Evolutionary conservation across 2,329 filamentous ascomycete genomes (phyloP), one percentile per base, ranked within the genome.

Genomic region (Trichoderma atrobrunneum): DNA sequence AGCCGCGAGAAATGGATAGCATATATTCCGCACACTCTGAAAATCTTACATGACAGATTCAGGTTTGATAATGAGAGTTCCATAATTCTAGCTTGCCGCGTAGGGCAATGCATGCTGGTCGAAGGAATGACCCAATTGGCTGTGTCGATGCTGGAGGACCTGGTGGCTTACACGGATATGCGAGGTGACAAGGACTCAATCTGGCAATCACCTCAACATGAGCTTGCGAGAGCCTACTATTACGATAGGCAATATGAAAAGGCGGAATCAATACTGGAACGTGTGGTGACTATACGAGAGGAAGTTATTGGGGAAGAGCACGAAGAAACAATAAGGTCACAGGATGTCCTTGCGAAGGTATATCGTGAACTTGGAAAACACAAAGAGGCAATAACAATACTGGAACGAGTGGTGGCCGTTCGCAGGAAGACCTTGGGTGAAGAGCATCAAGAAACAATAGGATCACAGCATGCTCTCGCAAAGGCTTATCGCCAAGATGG

Each of bases 131-230:
- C 30, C 10, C 16, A 43, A 12, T 54, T 68, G 14, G 64, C 70
- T 24, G 56, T 73, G 7, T 26, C 59, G 26, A 5, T 73, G 21
- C 39, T 73, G 7, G 66, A 71, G 32, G 3, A 43, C 24, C 18
- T 71, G 18, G 59, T 71, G 34, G 71, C 61, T 16, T 36, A 30
- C 24, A 36, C 54, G 74, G 7, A 70, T 32, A 43, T 30, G 24
- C 61, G 75, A 7, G 72, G 28, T 21, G 62, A 73, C 11, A 65
- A 66, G 5, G 59, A 76, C 48, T 14, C 21, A 43, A 2, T 11
- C 64, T 60, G 67, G 30, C 59, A 71, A n/a, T 16, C 26, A 34
- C 66, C 48, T 66, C 51, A 70, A 48, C 57, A 61, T 26, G 48
- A 57, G 14, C 70, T 72, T 36, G 64, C 61, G n/a, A 7, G 24